phyloP scores from a whole-genome alignment of 306 rosid genomes.

The Abrus precatorius region DNA sequence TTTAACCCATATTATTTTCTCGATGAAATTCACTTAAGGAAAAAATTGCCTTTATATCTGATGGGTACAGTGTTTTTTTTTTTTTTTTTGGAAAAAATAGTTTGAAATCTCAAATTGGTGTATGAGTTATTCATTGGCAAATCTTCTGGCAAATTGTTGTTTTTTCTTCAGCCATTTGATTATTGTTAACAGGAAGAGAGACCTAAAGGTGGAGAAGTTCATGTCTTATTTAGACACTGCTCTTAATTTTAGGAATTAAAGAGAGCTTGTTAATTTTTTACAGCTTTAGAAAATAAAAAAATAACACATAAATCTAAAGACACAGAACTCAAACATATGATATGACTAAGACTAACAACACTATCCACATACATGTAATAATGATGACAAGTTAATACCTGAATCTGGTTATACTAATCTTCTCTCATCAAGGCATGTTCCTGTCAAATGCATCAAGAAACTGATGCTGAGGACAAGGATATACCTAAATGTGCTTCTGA shows the following conservation, averaged over 20 bases:
- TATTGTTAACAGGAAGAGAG: conserved; percentile 34
- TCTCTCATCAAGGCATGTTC: conserved; percentile 30
- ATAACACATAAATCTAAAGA: conserved; percentile 20
- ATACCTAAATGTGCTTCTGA: conserved; percentile 38
- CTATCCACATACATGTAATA: conserved; percentile 9
- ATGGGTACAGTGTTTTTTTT: conserved; percentile 33
- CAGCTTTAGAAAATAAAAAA: conserved; percentile 3
- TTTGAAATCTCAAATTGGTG: conserved; percentile 26
- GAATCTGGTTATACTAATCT: conserved; percentile 50
- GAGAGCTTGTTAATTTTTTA: conserved; percentile 16
- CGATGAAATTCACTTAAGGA: conserved; percentile 38
- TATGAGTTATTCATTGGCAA: conserved; percentile 42
- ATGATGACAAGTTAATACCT: conserved; percentile 44
- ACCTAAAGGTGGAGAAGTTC: conserved; percentile 26
- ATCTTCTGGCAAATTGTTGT: conserved; percentile 48
- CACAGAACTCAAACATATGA: conserved; percentile 14
- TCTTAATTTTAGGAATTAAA: conserved; percentile 33
- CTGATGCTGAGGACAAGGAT: conserved; percentile 48
- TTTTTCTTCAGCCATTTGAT: conserved; percentile 50
- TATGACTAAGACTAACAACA: neutral
- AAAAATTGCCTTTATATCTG: conserved; percentile 44
- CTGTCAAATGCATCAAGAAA: conserved; percentile 48
- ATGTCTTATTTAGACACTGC: conserved; percentile 18
- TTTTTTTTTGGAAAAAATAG: conserved; percentile 27
- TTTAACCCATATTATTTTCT: conserved; percentile 28